These are phyloP conservation scores for Mucor circinelloides DNA, from an alignment of 371 early-diverging fungal genomes.

Conservation along the genomic window DNA sequence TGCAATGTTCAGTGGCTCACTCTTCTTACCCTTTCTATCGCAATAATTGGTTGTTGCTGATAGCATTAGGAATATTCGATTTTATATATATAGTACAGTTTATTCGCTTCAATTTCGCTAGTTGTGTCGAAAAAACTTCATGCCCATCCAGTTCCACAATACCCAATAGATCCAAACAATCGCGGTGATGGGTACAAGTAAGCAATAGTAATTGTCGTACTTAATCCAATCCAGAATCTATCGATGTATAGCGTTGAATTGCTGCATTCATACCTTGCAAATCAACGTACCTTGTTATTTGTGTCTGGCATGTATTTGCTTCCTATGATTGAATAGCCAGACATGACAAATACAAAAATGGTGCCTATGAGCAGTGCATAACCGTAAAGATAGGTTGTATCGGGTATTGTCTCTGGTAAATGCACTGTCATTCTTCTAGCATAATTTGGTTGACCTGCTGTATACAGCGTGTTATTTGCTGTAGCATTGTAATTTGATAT, in stretches of 20 bases:
- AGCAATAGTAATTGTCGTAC: constrained; percentile 84
- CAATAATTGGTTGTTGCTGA: too few species aligned
- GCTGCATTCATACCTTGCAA: not conserved
- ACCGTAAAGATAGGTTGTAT: constrained; percentile 74
- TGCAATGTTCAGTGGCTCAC: too few species aligned
- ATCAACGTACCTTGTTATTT: constrained; percentile 51
- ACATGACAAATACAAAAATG: constrained; percentile 58
- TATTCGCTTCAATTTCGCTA: constrained; percentile 18
- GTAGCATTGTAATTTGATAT: constrained; percentile 7
- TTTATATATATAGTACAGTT: too few species aligned
- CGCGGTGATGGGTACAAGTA: constrained; percentile 80
- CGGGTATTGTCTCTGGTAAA: constrained; percentile 57
- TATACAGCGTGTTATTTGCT: not conserved
- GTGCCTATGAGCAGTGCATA: constrained; percentile 66
- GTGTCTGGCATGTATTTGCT: constrained; percentile 77
- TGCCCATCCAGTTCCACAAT: constrained; percentile 94
- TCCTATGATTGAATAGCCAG: constrained; percentile 71
- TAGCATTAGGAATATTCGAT: too few species aligned
- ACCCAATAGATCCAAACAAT: constrained; percentile 79
- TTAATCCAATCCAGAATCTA: constrained; percentile 75
- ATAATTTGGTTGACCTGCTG: constrained; percentile 21
- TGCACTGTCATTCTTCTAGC: constrained; percentile 51
- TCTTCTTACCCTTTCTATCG: too few species aligned
- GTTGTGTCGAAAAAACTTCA: constrained; percentile 92
- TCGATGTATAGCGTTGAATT: not conserved